phyloP scores from a whole-genome alignment of 2,329 filamentous ascomycete genomes.

The Raffaelea deltoideospora region DNA sequence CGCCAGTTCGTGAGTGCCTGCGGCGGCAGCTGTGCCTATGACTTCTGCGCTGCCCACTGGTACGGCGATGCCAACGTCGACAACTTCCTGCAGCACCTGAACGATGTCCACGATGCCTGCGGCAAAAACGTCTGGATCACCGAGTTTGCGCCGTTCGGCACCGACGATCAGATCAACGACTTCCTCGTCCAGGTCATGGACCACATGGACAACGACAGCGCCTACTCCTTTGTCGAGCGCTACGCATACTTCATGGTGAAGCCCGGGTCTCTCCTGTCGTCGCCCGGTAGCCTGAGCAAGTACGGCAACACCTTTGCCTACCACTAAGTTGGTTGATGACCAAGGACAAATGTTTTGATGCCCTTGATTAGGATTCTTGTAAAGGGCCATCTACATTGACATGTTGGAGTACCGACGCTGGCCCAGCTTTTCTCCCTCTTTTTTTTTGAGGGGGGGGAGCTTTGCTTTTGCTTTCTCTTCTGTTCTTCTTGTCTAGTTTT shows the following conservation, averaged over 20 bases:
- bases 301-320: slow-evolving; percentile 36
- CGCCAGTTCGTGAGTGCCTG: slow-evolving; percentile 36
- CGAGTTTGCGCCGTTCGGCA: slow-evolving; percentile 43
- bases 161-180: slow-evolving; percentile 23
- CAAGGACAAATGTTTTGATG: slow-evolving; percentile 5
- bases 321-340: slow-evolving; percentile 1
- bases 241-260: slow-evolving; percentile 44
- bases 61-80: slow-evolving; percentile 35
- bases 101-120: slow-evolving; percentile 28
- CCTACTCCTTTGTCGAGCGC: slow-evolving; percentile 32
- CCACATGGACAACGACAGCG: slow-evolving; percentile 28
- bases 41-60: slow-evolving; percentile 51
- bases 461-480: background rate
- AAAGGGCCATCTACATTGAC: no score
- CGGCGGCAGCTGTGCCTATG: slow-evolving; percentile 32
- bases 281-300: slow-evolving; percentile 22
- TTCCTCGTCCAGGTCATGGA: slow-evolving; percentile 36
- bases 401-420: no score
- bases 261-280: slow-evolving; percentile 25
- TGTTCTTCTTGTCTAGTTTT: background rate
- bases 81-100: slow-evolving; percentile 39
- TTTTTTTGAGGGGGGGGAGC: background rate
- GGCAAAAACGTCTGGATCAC: slow-evolving; percentile 45
- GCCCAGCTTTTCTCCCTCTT: slow-evolving; percentile 8
- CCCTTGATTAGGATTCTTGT: slow-evolving; percentile 9